These are phyloP conservation scores for Jatropha podagrica DNA, from an alignment of 441 rosid genomes.

Conservation along the genomic window DNA sequence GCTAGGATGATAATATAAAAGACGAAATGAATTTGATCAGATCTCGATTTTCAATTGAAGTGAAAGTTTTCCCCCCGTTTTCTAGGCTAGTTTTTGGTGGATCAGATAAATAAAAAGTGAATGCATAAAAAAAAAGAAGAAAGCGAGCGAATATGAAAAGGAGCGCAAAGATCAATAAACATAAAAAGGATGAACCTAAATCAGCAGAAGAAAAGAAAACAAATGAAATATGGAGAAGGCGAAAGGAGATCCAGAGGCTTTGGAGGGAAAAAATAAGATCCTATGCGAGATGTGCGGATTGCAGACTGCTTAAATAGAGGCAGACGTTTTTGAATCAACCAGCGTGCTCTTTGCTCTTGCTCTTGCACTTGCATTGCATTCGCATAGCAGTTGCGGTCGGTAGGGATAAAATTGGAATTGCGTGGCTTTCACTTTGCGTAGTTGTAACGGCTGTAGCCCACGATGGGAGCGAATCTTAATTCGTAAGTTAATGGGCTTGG, in stretches of 20 bases:
- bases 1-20: background rate
- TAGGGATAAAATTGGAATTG: constrained; percentile 5
- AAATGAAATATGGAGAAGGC: background rate
- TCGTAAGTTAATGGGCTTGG: background rate
- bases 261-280: too few relatives aligned
- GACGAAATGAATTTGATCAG: background rate
- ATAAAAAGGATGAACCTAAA: background rate
- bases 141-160: background rate
- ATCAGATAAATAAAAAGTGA: background rate
- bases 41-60: background rate
- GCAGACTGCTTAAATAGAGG: background rate
- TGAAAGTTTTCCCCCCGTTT: background rate
- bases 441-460: background rate
- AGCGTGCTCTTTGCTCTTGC: background rate
- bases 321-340: background rate
- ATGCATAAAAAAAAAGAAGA: background rate
- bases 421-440: background rate
- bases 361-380: background rate
- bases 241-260: background rate
- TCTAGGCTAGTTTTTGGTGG: background rate
- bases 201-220: background rate
- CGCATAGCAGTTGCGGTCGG: constrained; percentile 1
- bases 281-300: background rate
- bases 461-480: background rate
- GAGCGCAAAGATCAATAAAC: background rate